phyloP scores from a whole-genome alignment of 1,284 basidiomycete species.

The Cerioporus squamosus region DNA sequence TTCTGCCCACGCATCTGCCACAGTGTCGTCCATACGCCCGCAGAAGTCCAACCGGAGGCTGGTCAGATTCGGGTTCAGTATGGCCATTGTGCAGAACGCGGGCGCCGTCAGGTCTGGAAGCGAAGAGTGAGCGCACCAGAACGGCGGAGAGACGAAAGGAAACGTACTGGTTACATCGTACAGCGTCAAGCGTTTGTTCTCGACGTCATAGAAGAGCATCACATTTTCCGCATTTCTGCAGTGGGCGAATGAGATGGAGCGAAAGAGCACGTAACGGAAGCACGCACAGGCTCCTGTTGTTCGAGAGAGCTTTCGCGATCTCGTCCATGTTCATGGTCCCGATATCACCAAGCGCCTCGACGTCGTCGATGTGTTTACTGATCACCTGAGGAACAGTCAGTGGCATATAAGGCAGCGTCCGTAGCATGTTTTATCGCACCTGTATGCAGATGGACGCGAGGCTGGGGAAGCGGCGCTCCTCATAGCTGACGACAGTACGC shows the following conservation, averaged over 20 bases:
- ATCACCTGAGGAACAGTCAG: conserved; percentile 61
- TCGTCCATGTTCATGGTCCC: conserved; percentile 81
- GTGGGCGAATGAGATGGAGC: conserved; percentile 1
- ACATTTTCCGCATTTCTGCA: conserved; percentile 76
- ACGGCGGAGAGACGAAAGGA: background rate
- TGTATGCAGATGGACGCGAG: conserved; percentile 83
- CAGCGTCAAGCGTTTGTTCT: conserved; percentile 72
- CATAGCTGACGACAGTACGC: conserved; percentile 68
- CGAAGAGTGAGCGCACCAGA: background rate
- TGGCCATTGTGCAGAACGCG: conserved; percentile 70
- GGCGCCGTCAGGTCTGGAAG: conserved; percentile 63
- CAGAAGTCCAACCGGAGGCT: conserved; percentile 85
- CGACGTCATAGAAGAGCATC: conserved; percentile 81
- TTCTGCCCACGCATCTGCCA: conserved; percentile 67
- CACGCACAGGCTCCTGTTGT: conserved; percentile 82
- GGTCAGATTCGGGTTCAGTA: conserved; percentile 82
- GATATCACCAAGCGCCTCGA: conserved; percentile 90
- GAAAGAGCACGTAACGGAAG: background rate
- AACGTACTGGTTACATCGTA: conserved; percentile 91
- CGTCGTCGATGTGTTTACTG: conserved; percentile 85
- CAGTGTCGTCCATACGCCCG: conserved; percentile 79
- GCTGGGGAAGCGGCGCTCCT: conserved; percentile 70
- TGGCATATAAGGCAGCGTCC: too few relatives aligned
- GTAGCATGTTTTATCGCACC: conserved; percentile 45
- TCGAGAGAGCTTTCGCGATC: conserved; percentile 85